Base-by-base conservation (phyloP, 2,329 filamentous ascomycete genomes). In the Alternaria triticimaculans region DNA sequence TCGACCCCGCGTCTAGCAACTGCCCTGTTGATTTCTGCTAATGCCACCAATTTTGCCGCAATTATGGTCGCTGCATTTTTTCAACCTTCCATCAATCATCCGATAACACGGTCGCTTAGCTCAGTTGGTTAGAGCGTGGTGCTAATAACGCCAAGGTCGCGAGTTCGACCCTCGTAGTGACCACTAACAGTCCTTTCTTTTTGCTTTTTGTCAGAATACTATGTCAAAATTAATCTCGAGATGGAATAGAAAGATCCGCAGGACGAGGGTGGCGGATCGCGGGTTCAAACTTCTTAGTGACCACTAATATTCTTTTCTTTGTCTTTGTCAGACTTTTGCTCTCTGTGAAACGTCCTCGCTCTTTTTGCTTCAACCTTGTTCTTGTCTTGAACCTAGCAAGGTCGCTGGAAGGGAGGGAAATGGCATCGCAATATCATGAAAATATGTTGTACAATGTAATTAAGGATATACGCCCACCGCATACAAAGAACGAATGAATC, bases 111-210 rank as follows among this genome's bases (percentile, higher is more conserved):
- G 66, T 69, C 66, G 66, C 64, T 69, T 69, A 67, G 66, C 66
- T 69, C 66, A 69, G 66, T 69, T 69, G 66, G 66, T 69, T 69
- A 69, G 66, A 69, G 66, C 66, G 66, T 69, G 66, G 66, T 69
- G 66, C 66, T 69, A 69, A 69, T 69, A 64, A 65, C 66, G 63
- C 62, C 64, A 69, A 69, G 66, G 66, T 68, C 66, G 66, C 62
- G 64, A 60, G 68, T 68, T 70, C 68, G 68, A 70, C 66, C 68
- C 68, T 63, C 68, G 64, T 70, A 70, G 66, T 70, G 68, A 70
- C 68, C 68, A 70, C 21, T 5, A 5, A 0, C 18, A 7, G 15
- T 18, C 12, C 6, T 48, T 28, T 55, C 4, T 55, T 48, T 60
- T 55, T 56, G 44, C 44, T 15, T 37, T 37, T 37, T 37, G 33